These are phyloP conservation scores for Fusarium nelsonii DNA, from an alignment of 2,329 filamentous ascomycete genomes.

Conservation along the genomic window DNA sequence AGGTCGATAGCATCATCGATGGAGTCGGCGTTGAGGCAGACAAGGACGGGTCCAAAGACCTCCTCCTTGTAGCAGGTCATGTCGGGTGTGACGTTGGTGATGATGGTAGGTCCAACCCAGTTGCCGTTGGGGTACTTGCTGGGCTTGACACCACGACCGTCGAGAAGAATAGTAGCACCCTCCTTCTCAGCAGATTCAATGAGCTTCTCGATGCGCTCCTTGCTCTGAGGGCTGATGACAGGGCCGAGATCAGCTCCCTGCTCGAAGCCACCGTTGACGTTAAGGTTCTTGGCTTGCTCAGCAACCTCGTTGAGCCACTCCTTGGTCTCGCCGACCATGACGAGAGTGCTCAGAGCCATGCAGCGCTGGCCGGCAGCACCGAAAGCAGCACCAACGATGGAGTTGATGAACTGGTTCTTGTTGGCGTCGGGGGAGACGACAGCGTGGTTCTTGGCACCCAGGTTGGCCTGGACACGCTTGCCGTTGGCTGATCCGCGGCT, in stretches of 20 bases:
- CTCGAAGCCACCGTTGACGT: conserved; percentile 85
- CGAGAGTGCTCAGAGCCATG: conserved; percentile 86
- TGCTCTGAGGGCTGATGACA: conserved; percentile 83
- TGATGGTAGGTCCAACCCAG: conserved; percentile 87
- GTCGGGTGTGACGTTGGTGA: conserved; percentile 80
- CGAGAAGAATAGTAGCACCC: conserved; percentile 84
- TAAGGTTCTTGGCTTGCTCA: conserved; percentile 78
- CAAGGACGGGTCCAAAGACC: conserved; percentile 87
- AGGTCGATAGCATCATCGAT: conserved; percentile 83
- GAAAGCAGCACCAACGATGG: conserved; percentile 85
- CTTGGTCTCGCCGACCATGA: conserved; percentile 87
- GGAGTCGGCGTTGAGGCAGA: conserved; percentile 82
- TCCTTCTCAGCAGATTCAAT: conserved; percentile 83
- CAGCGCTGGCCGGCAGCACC: conserved; percentile 87
- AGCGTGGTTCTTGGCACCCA: conserved; percentile 90
- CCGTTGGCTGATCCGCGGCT: conserved; percentile 82
- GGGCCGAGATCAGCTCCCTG: conserved; percentile 83
- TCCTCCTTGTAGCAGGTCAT: conserved; percentile 90
- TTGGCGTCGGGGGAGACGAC: conserved; percentile 87
- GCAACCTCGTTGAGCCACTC: conserved; percentile 84
- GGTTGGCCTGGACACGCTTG: conserved; percentile 89
- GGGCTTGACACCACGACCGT: conserved; percentile 80
- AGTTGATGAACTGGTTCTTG: conserved; percentile 90
- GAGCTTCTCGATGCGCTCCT: conserved; percentile 80
- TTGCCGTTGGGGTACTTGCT: conserved; percentile 87